These are phyloP conservation scores for Phytophthora crassamura DNA, from an alignment of 352 stramenopile genomes.

Conservation along the genomic window DNA sequence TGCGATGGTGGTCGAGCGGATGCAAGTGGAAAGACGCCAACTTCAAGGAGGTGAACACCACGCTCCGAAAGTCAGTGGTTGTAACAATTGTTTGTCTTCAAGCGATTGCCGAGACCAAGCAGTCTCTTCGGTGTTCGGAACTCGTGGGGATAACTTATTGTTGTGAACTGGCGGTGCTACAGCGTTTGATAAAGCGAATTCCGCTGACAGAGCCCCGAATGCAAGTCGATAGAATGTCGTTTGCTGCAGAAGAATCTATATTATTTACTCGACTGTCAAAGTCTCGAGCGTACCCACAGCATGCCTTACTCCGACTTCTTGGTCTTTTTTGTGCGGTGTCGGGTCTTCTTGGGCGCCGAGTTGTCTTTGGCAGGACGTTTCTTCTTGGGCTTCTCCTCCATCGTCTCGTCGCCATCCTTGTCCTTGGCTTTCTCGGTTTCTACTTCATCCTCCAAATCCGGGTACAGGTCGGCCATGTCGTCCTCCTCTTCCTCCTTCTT, in stretches of 20 bases:
- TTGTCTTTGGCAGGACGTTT: conserved; percentile 46
- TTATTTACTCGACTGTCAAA: conserved; percentile 24
- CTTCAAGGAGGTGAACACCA: too few species aligned
- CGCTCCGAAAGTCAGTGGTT: too few species aligned
- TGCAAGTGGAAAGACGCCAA: too few species aligned
- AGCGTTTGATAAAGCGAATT: too few species aligned
- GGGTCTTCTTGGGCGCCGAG: conserved; percentile 36
- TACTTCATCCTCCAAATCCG: conserved; percentile 58
- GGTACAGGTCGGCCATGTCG: conserved; percentile 74
- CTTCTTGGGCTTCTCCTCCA: conserved; percentile 49
- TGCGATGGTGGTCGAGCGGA: too few species aligned
- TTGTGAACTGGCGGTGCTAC: too few species aligned
- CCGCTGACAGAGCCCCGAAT: too few species aligned
- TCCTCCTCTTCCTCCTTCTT: conserved; percentile 39
- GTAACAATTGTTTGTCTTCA: too few species aligned
- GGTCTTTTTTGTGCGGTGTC: conserved; percentile 35
- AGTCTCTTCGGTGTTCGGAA: too few species aligned
- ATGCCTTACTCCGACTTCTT: conserved; percentile 30
- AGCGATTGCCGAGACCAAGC: too few species aligned
- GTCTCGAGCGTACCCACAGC: background rate
- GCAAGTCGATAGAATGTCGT: too few species aligned
- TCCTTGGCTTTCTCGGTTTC: conserved; percentile 40
- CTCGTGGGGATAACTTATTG: too few species aligned
- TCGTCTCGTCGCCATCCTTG: conserved; percentile 43
- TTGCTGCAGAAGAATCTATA: conserved; percentile 29